Evolutionary conservation across 805 yeast genomes (phyloP).

Genomic region (Sporopachydermia quercuum): DNA sequence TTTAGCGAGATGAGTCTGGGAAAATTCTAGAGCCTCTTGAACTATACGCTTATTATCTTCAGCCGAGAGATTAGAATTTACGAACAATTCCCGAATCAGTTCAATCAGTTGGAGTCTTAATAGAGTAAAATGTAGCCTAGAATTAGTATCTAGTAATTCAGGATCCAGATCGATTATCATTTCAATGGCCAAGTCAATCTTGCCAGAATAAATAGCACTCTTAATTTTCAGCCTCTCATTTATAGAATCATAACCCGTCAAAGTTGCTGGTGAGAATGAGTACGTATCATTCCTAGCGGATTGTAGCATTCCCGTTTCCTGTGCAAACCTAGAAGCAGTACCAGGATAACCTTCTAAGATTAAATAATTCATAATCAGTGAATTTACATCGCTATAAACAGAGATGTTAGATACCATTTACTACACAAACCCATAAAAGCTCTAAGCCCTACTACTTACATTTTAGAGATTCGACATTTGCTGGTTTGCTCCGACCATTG

Average conservation of each 20-base stretch:
- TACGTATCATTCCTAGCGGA: background rate
- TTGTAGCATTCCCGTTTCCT: slow-evolving; percentile 28
- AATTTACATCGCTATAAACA: slow-evolving; percentile 21
- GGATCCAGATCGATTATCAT: slow-evolving; percentile 47
- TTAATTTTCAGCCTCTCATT: slow-evolving; percentile 38
- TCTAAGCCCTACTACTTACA: slow-evolving; percentile 1
- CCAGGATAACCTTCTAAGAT: slow-evolving; percentile 65
- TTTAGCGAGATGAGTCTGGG: slow-evolving; percentile 30
- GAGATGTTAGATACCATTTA: too few relatives aligned
- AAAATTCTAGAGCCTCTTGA: slow-evolving; percentile 18
- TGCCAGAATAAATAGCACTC: slow-evolving; percentile 38
- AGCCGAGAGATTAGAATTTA: background rate
- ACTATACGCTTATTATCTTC: slow-evolving; percentile 5
- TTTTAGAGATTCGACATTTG: background rate
- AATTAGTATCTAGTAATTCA: slow-evolving; percentile 45
- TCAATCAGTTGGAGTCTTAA: slow-evolving; percentile 65
- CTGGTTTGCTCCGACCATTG: background rate
- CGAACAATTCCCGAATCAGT: slow-evolving; percentile 47
- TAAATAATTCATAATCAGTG: slow-evolving; percentile 54
- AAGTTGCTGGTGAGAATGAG: slow-evolving; percentile 3
- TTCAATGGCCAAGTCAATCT: slow-evolving; percentile 42
- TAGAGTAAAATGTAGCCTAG: slow-evolving; percentile 54
- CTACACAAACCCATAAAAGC: too few relatives aligned
- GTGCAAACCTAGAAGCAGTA: slow-evolving; percentile 47
- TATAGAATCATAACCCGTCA: slow-evolving; percentile 34